Base-by-base conservation (phyloP, 164 flowering plant species). In the Macadamia tetraphylla region DNA sequence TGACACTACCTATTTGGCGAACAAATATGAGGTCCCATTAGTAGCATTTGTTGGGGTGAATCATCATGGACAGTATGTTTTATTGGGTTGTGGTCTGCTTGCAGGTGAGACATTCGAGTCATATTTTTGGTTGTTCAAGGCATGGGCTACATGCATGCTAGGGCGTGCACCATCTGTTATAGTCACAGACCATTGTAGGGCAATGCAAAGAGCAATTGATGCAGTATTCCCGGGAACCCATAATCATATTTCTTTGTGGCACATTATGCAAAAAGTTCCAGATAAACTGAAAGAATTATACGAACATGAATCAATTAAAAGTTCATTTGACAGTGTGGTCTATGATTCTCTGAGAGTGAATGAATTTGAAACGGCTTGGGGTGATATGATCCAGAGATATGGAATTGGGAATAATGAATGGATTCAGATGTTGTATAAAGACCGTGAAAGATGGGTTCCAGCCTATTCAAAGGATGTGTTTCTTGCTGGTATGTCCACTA, bases 281-380 rank as follows among this genome's bases (percentile, higher is more conserved):
- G 78, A 74, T 35, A 75, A 66, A 56, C 29, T 83, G 68, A 75
- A 64, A 31, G 77, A 32, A 6, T 68, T 66, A 35, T 71, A 66
- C 23, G 83, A 81, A 10, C 67, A 23, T 43, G 78, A 79, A 32
- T 58, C 71, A 40, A 75, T 83, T 70, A 74, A 73, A 59, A 70
- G 49, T 35, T 46, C 52, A 55, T 62, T 83, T 61, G 65, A 67
- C 30, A 75, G 72, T 30, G 58, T 67, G 29, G 52, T 78, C 31
- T 77, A 70, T 48, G 69, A 77, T 51, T 77, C 76, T 73, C 12
- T 74, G 46, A 81, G 74, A 65, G 78, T 73, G 10, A 84, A 79
- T 8, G 86, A 83, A 9, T 83, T 83, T 76, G 86, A 83, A 75
- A 59, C 58, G 35, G 82, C 78, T 44, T 83, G 86, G 86, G 84